Base-by-base conservation (phyloP, 2,329 filamentous ascomycete species). In the Beauveria australis region DNA sequence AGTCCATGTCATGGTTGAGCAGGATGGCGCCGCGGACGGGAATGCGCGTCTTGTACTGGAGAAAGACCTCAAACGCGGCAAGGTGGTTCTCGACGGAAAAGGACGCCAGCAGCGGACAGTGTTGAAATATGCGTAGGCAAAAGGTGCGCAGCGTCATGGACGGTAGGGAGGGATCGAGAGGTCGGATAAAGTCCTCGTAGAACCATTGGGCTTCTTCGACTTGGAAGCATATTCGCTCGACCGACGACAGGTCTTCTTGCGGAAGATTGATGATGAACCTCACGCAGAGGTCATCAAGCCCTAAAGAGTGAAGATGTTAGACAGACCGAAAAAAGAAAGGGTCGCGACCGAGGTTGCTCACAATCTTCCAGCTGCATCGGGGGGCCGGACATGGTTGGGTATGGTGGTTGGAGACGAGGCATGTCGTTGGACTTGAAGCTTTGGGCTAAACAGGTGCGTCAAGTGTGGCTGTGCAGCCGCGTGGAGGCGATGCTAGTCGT, bases 151-250 rank as follows among this genome's bases (percentile, higher is more conserved):
- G 82, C 51, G 87, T 85, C 80, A 97, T 88, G 60, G 89, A 92
- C 5, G 94, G 94, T 12, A 99, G 81, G 44, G 82, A 82, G 57
- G 92, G 88, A 74, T 97, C 89, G 65, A 94, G 80, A 44, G 93
- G 92, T 53, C 94, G 90, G 73, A 99, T 91, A 72, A 99, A 99
- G 76, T 99, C 94, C 80, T 99, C 94, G 84, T 99, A 99, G 76
- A 96, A 99, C 94, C 94, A 99, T 86, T 99, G 95, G 68, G 94
- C 94, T 76, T 99, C 95, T 76, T 99, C 94, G 67, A 99, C 89
- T 76, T 97, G 92, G 74, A 99, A 99, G 77, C 93, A 97, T 76
- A 99, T 94, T 71, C 94, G 89, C 72, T 92, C 91, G 61, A 96
- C 89, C 2, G 90, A 92, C 66, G 87, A 86, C 52, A 97, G 84